Conservation (phyloP, 352 stramenopile species). For the Phytophthora meadii region DNA sequence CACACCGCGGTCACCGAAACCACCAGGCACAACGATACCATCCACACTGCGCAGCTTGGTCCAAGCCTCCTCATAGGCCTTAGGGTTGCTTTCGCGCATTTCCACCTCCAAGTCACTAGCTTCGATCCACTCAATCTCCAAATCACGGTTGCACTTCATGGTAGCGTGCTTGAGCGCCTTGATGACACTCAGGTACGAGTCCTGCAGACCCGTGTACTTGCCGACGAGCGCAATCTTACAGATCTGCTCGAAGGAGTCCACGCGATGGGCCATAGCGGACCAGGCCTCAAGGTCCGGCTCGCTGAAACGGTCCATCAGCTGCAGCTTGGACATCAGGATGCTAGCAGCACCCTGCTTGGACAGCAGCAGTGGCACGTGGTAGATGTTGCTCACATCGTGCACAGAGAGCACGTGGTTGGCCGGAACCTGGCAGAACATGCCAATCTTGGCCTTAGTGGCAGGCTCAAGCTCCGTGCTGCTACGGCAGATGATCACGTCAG, state of each 20-base stretch:
- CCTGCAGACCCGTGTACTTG: conserved; percentile 99
- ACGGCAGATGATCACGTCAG: conserved; percentile 98
- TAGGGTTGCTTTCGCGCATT: conserved; percentile 72
- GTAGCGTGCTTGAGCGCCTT: conserved; percentile 96
- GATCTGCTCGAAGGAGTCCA: conserved; percentile 92
- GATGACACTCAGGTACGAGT: conserved; percentile 99
- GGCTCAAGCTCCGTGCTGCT: conserved; percentile 92
- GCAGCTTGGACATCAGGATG: conserved; percentile 93
- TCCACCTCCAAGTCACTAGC: conserved; percentile 94
- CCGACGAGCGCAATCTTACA: conserved; percentile 98
- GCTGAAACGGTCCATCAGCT: conserved; percentile 90
- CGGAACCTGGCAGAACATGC: conserved; percentile 98
- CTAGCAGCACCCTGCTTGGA: conserved; percentile 95
- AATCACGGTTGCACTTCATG: conserved; percentile 93
- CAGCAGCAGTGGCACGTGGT: conserved; percentile 98
- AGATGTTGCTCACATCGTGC: conserved; percentile 99
- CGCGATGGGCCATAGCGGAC: conserved; percentile 92
- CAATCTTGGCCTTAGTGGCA: conserved; percentile 96
- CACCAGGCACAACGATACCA: conserved; percentile 97
- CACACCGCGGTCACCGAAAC: conserved; percentile 98
- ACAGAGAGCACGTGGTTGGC: conserved; percentile 96
- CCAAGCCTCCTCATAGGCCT: conserved; percentile 91
- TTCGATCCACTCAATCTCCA: conserved; percentile 99
- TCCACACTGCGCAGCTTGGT: conserved; percentile 92
- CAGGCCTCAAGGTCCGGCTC: conserved; percentile 84